Evolutionary conservation across 331 rosid species (phyloP), one percentile per base, ranked within the genome.

Genomic region (Ulmus americana): DNA sequence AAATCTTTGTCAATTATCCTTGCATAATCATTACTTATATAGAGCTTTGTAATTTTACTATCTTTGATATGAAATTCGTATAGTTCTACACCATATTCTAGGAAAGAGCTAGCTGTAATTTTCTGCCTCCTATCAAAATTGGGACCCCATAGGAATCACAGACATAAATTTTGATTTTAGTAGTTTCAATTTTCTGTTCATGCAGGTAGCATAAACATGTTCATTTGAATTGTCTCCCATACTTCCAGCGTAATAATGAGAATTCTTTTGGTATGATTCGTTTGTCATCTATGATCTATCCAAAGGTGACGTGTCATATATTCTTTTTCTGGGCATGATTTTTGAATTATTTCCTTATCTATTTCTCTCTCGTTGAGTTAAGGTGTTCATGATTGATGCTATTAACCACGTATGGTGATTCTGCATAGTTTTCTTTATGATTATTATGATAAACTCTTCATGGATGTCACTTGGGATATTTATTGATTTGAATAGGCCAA

Each of bases 121-220:
- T 20, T 20, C 1, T 20, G 22, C 22, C 22, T 20, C 0, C 22
- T 20, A 20, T 20, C 22, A 20, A 20, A 20, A 20, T 20, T 20
- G 22, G 22, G 22, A 20, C 1, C 22, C 22, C 22, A 20, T 20
- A 20, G 22, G 22, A 1, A 20, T 20, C 22, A 20, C 22, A 20
- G 22, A 13, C 53, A 48, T 6, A 20, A 14, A 53, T 45, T 14
- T 22, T 39, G 22, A 42, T 3, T 13, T 52, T 5, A 58, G 65
- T 42, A n/a, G 49, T 69, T 48, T 46, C 16, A 44, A 56, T 53
- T 39, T 15, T 39, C 20, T 45, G 61, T 12, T 18, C 64, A 77
- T 68, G 65, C 83, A 80, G 86, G 77, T 65, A 62, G 52, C 59
- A 38, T 47, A 52, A 41, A 46, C 28, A 59, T 66, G 57, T 11